Percentiles rank a stretch among this genome's conserved stretches.
Conservation (phyloP, 495 filamentous ascomycete genomes). For the Cercophora sp. region DNA sequence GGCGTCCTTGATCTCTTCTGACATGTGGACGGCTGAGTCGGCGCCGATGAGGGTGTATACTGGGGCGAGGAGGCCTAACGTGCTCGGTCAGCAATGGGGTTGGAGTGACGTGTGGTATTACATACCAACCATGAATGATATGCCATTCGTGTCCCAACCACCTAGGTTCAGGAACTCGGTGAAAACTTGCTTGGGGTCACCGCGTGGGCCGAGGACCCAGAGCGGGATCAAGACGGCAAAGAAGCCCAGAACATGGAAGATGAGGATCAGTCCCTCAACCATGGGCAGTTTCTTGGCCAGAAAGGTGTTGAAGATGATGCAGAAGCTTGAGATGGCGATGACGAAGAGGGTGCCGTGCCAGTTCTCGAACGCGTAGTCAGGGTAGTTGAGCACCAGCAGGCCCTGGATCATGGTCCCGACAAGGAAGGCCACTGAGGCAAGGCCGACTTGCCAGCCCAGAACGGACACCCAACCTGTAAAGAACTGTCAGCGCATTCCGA, state of each 20-base stretch:
- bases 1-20: slow-evolving; percentile 49
- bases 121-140: slow-evolving; percentile 46
- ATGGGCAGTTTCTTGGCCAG: slow-evolving; percentile 51
- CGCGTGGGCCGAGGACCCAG: slow-evolving; percentile 50
- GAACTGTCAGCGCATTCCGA: neutral
- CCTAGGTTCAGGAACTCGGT: slow-evolving; percentile 52
- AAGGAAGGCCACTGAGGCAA: slow-evolving; percentile 52
- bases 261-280: slow-evolving; percentile 56
- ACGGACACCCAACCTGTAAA: slow-evolving; percentile 53
- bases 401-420: slow-evolving; percentile 60
- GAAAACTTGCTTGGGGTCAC: slow-evolving; percentile 47
- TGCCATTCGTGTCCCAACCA: slow-evolving; percentile 49
- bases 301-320: slow-evolving; percentile 56
- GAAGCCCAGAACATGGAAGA: slow-evolving; percentile 60
- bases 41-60: slow-evolving; percentile 23
- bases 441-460: slow-evolving; percentile 58
- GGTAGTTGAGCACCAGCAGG: slow-evolving; percentile 52
- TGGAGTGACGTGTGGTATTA: neutral
- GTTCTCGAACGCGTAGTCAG: slow-evolving; percentile 42
- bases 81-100: too few species aligned
- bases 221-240: slow-evolving; percentile 60
- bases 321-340: slow-evolving; percentile 49
- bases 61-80: slow-evolving; percentile 9
- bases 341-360: slow-evolving; percentile 62
- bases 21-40: slow-evolving; percentile 28